Evolutionary conservation across 2,329 filamentous ascomycete species (phyloP).

Genomic region (Trichoderma sp.): DNA sequence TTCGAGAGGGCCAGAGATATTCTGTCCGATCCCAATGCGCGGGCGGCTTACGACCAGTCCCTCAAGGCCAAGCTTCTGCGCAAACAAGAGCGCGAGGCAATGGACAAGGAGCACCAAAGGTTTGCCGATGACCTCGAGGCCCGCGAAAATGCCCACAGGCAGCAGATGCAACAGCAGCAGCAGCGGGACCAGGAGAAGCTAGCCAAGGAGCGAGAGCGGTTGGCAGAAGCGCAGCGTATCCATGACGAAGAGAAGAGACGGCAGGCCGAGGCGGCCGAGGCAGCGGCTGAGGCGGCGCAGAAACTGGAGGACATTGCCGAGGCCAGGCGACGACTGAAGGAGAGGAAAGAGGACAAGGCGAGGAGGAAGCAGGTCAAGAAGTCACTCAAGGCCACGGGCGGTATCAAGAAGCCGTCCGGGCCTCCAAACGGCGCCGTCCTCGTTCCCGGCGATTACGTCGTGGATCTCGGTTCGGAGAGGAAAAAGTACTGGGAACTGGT

Average conservation of each 20-base stretch:
- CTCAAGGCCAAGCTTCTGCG: constrained; percentile 71
- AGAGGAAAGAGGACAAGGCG: constrained; percentile 47
- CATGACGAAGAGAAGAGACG: constrained; percentile 43
- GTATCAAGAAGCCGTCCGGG: constrained; percentile 33
- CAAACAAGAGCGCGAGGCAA: constrained; percentile 69
- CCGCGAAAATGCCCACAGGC: constrained; percentile 68
- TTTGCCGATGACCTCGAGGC: constrained; percentile 87
- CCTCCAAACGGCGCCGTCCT: constrained; percentile 42
- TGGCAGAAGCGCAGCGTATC: constrained; percentile 44
- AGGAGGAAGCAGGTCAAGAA: constrained; percentile 44
- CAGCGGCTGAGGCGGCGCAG: constrained; percentile 41
- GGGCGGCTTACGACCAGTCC: constrained; percentile 76
- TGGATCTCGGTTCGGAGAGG: constrained; percentile 37
- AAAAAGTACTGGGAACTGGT: constrained; percentile 47
- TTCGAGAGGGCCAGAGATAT: constrained; percentile 87
- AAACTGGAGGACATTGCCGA: constrained; percentile 46
- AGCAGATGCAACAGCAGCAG: constrained; percentile 55
- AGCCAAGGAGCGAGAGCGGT: constrained; percentile 43
- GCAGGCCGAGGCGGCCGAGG: constrained; percentile 40
- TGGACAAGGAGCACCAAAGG: constrained; percentile 70
- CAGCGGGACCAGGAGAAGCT: constrained; percentile 41
- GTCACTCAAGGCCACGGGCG: constrained; percentile 36
- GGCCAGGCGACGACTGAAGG: constrained; percentile 43
- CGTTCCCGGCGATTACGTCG: constrained; percentile 43
- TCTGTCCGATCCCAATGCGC: constrained; percentile 69